phyloP scores from a whole-genome alignment of 495 filamentous ascomycete genomes.

The Monascus purpureus region DNA sequence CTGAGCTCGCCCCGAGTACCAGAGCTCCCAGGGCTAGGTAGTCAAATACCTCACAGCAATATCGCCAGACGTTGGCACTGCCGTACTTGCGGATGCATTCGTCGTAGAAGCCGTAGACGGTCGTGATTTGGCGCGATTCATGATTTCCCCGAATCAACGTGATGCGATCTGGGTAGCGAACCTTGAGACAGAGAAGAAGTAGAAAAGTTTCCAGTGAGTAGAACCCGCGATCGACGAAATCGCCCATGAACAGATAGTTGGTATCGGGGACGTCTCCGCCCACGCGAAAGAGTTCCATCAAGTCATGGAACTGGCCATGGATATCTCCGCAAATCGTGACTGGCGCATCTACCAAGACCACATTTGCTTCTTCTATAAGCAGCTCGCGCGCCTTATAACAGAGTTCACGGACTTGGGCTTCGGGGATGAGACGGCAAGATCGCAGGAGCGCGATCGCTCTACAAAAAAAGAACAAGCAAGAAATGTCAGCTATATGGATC shows the following conservation, averaged over 20 bases:
- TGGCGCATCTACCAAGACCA: slow-evolving; percentile 88
- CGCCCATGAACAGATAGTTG: slow-evolving; percentile 98
- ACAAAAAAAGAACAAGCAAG: slow-evolving; percentile 5
- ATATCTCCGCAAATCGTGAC: slow-evolving; percentile 99
- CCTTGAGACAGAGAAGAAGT: slow-evolving; percentile 87
- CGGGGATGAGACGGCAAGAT: slow-evolving; percentile 91
- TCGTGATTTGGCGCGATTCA: slow-evolving; percentile 94
- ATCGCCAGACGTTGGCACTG: slow-evolving; percentile 93
- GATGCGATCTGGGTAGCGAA: slow-evolving; percentile 94
- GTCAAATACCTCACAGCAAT: slow-evolving; percentile 98
- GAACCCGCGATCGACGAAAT: slow-evolving; percentile 96
- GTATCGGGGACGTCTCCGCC: slow-evolving; percentile 94
- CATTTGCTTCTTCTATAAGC: slow-evolving; percentile 94
- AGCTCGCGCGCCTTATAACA: slow-evolving; percentile 97
- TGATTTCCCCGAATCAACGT: slow-evolving; percentile 95
- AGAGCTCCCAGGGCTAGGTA: slow-evolving; percentile 92
- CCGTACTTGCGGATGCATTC: slow-evolving; percentile 97
- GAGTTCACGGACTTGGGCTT: slow-evolving; percentile 85
- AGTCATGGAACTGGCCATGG: slow-evolving; percentile 94
- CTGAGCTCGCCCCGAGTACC: slow-evolving; percentile 75
- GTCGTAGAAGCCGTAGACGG: slow-evolving; percentile 98
- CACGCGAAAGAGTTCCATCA: slow-evolving; percentile 97
- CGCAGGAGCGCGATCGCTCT: slow-evolving; percentile 91
- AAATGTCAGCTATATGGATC: too few relatives aligned
- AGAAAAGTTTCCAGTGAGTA: slow-evolving; percentile 96